Conservation (phyloP, 2,329 filamentous ascomycete genomes). For the Verticillium dahliae region DNA sequence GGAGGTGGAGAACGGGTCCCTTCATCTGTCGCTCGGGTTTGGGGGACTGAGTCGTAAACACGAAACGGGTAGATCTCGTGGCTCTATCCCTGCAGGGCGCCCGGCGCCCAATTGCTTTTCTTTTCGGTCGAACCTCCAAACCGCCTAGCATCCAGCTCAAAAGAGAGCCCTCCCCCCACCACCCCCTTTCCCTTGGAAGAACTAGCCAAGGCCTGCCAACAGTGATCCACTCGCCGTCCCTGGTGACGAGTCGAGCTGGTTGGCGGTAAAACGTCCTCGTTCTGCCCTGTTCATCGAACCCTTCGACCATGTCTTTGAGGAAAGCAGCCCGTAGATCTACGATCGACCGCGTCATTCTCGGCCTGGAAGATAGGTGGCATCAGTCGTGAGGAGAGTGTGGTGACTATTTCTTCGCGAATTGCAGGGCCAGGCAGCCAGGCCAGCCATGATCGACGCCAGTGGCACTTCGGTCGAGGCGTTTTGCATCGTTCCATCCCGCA, state of each 20-base stretch:
- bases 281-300: neutral
- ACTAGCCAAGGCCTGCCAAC: constrained; percentile 3
- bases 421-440: neutral
- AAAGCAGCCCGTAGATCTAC: too few relatives aligned
- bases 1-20: neutral
- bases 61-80: constrained; percentile 16
- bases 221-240: constrained; percentile 1
- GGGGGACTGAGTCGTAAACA: constrained; percentile 1
- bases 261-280: neutral
- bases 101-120: constrained; percentile 7
- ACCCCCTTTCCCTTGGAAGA: neutral
- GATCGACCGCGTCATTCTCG: too few relatives aligned
- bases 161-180: neutral
- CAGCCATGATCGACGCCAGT: neutral
- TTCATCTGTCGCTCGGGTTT: neutral
- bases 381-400: too few relatives aligned
- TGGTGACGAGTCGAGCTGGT: neutral
- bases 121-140: constrained; percentile 12
- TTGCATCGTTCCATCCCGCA: neutral
- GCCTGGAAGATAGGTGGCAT: too few relatives aligned
- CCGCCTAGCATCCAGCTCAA: neutral
- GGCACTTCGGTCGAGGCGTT: neutral
- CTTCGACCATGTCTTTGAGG: too few relatives aligned
- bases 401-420: neutral
- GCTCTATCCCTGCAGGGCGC: constrained; percentile 13